Percentiles rank a stretch among this genome's conserved stretches.
Conservation (phyloP, 1,284 basidiomycete species). For the Moesziomyces globuligerus region DNA sequence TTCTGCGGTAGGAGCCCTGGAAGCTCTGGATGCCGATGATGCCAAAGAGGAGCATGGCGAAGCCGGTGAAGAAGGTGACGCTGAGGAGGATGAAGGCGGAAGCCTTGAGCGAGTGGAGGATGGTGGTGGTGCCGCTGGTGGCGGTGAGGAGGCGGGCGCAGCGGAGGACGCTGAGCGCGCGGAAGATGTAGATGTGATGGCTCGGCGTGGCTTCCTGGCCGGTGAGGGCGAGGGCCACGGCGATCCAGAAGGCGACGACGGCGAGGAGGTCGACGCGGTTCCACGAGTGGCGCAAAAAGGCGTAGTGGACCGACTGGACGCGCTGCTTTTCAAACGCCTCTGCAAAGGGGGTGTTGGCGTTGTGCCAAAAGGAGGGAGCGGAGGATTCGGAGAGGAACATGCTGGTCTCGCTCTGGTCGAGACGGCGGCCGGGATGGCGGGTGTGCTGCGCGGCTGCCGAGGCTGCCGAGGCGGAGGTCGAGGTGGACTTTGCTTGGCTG, state of each 20-base stretch:
- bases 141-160: conserved; percentile 85
- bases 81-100: conserved; percentile 87
- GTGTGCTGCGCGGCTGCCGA: not conserved
- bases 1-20: conserved; percentile 63
- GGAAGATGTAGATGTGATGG: conserved; percentile 85
- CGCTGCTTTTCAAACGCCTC: conserved; percentile 69
- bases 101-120: conserved; percentile 90
- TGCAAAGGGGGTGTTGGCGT: conserved; percentile 69
- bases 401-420: conserved; percentile 43
- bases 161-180: conserved; percentile 87
- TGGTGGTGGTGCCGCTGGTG: conserved; percentile 91
- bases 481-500: not conserved
- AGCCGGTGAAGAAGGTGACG: conserved; percentile 89
- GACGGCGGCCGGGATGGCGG: conserved; percentile 28
- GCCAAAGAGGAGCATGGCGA: conserved; percentile 88
- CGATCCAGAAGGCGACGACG: conserved; percentile 80
- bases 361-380: conserved; percentile 35
- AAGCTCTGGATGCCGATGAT: conserved; percentile 67
- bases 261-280: conserved; percentile 89
- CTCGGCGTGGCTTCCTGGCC: conserved; percentile 75
- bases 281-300: conserved; percentile 94
- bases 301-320: conserved; percentile 62
- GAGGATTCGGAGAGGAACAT: conserved; percentile 41
- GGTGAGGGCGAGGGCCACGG: conserved; percentile 76
- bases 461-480: not conserved